Conservation (phyloP, 2,329 filamentous ascomycete species). For the Hirsutella minnesotensis region DNA sequence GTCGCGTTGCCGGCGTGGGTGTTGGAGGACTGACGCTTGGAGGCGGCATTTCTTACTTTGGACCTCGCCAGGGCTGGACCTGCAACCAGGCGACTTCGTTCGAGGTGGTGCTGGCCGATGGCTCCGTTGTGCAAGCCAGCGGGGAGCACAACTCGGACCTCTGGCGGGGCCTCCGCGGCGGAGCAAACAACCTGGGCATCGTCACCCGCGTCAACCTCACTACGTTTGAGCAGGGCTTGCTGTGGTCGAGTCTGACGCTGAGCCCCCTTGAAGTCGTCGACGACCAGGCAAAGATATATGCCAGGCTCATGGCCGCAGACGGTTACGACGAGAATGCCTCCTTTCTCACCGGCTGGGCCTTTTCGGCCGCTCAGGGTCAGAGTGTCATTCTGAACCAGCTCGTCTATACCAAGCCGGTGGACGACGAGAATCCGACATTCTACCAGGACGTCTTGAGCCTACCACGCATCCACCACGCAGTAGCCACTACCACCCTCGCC, state of each 20-base stretch:
- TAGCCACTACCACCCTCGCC: too few species aligned
- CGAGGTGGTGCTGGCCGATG: slow-evolving; percentile 27
- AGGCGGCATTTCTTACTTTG: slow-evolving; percentile 13
- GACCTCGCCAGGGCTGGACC: slow-evolving; percentile 10
- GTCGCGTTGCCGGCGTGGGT: slow-evolving; percentile 5
- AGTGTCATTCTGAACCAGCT: too few species aligned
- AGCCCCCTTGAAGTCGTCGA: too few species aligned
- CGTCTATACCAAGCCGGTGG: too few species aligned
- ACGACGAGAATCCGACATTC: too few species aligned
- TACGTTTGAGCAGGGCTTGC: slow-evolving; percentile 9
- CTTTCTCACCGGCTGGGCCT: too few species aligned
- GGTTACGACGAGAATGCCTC: too few species aligned
- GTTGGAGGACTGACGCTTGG: slow-evolving; percentile 14
- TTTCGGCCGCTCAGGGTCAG: too few species aligned
- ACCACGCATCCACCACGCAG: too few species aligned
- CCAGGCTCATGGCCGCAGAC: too few species aligned
- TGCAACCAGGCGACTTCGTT: slow-evolving; percentile 11
- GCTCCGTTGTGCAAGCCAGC: slow-evolving; percentile 28
- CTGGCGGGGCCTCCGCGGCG: slow-evolving; percentile 45
- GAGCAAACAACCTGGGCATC: slow-evolving; percentile 44
- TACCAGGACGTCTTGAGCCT: too few species aligned
- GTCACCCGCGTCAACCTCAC: slow-evolving; percentile 35
- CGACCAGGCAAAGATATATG: too few species aligned
- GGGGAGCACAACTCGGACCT: slow-evolving; percentile 32
- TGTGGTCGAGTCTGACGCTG: not conserved